These are phyloP conservation scores for Saposhnikovia divaricata DNA, from an alignment of 129 eudicot genomes.

Conservation along the genomic window DNA sequence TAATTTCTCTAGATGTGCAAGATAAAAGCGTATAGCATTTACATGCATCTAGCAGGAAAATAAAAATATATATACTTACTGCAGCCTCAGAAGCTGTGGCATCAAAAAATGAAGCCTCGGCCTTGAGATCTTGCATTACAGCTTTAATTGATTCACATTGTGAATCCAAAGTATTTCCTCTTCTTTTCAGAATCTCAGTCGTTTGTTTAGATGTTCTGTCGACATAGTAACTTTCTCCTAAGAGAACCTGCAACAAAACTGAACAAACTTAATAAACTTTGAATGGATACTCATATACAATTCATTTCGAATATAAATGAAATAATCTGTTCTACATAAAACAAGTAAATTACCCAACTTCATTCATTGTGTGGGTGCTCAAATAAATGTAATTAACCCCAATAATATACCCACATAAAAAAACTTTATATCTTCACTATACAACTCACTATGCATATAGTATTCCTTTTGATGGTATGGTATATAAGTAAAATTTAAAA, in stretches of 20 bases:
- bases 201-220: constrained; percentile 93
- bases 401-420: not conserved
- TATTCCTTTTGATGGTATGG: too few relatives aligned
- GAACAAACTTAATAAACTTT: constrained; percentile 10
- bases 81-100: constrained; percentile 73
- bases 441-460: too few relatives aligned
- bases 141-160: constrained; percentile 68
- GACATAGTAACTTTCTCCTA: constrained; percentile 83
- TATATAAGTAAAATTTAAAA: too few relatives aligned
- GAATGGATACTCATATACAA: not conserved
- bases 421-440: too few relatives aligned
- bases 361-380: not conserved
- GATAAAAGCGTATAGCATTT: not conserved
- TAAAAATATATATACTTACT: constrained; percentile 28
- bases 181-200: constrained; percentile 73
- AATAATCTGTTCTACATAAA: not conserved
- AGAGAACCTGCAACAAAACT: constrained; percentile 51
- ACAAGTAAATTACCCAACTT: not conserved
- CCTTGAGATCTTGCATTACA: constrained; percentile 62
- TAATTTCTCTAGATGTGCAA: not conserved
- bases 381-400: not conserved
- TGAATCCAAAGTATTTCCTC: constrained; percentile 62
- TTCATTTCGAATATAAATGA: not conserved
- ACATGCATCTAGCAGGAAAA: not conserved
- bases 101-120: constrained; percentile 74